Evolutionary conservation across 2,329 filamentous ascomycete genomes (phyloP).

Genomic region (Nigrospora sphaerica): DNA sequence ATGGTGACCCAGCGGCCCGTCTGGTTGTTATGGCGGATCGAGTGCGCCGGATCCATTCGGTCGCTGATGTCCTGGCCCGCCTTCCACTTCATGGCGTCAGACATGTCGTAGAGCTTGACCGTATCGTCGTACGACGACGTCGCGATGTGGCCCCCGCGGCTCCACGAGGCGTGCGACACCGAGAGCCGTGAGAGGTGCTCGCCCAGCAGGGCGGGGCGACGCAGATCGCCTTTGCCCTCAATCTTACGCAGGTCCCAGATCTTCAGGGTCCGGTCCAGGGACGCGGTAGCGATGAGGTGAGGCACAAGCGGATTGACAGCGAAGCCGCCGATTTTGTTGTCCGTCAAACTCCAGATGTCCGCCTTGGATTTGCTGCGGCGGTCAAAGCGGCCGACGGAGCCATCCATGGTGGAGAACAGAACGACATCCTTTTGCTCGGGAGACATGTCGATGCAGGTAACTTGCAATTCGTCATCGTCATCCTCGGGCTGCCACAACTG

Average conservation of each 20-base stretch:
- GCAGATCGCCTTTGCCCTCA: conserved; percentile 50
- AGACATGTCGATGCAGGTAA: conserved; percentile 80
- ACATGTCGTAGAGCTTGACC: conserved; percentile 83
- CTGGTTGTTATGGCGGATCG: conserved; percentile 86
- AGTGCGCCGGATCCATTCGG: conserved; percentile 61
- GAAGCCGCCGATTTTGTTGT: conserved; percentile 96
- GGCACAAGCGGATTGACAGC: conserved; percentile 72
- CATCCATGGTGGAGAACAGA: conserved; percentile 82
- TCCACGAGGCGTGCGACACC: conserved; percentile 91
- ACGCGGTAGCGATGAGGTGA: conserved; percentile 82
- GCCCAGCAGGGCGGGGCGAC: conserved; percentile 64
- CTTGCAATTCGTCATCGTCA: conserved; percentile 62
- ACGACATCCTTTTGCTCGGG: conserved; percentile 63
- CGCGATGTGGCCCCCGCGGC: conserved; percentile 73
- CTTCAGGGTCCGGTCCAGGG: conserved; percentile 80
- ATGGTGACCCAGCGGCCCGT: conserved; percentile 91
- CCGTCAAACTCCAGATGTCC: conserved; percentile 68
- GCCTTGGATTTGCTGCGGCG: conserved; percentile 53
- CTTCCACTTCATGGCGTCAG: conserved; percentile 51
- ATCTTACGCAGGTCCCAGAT: conserved; percentile 83
- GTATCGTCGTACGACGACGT: conserved; percentile 95
- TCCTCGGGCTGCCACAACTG: conserved; percentile 75
- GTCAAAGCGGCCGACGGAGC: conserved; percentile 75
- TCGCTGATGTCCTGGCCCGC: conserved; percentile 48
- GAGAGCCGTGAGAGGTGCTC: conserved; percentile 78